Evolutionary conservation across 805 yeast species (phyloP).

Genomic region (Kazachstania taianensis): DNA sequence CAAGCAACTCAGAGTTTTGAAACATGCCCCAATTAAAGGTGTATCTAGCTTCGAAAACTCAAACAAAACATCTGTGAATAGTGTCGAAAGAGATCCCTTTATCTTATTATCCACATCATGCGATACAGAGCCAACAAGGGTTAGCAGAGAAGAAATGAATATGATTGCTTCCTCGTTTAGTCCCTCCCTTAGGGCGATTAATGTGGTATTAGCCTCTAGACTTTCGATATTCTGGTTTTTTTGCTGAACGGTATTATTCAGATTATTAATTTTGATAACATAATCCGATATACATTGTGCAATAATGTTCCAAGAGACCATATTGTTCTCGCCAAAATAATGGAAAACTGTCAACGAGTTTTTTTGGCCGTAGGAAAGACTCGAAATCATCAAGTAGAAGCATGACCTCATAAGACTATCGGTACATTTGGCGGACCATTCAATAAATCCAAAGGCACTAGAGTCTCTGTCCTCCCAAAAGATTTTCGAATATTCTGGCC

Average conservation of each 20-base stretch:
- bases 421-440: constrained; percentile 79
- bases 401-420: constrained; percentile 77
- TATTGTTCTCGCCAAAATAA: constrained; percentile 33
- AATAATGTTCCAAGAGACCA: constrained; percentile 47
- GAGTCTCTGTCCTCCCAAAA: constrained; percentile 66
- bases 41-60: constrained; percentile 37
- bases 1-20: constrained; percentile 49
- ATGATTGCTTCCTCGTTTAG: constrained; percentile 74
- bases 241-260: constrained; percentile 22
- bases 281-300: constrained; percentile 46
- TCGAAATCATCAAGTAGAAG: constrained; percentile 67
- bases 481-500: constrained; percentile 45
- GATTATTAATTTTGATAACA: constrained; percentile 33
- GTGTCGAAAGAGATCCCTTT: constrained; percentile 14
- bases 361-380: constrained; percentile 53
- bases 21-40: constrained; percentile 42
- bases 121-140: constrained; percentile 49
- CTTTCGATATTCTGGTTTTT: constrained; percentile 21
- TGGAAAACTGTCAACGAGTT: constrained; percentile 44
- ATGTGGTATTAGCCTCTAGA: constrained; percentile 20
- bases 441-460: constrained; percentile 66
- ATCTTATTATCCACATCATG: constrained; percentile 21
- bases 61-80: constrained; percentile 32
- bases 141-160: constrained; percentile 62
- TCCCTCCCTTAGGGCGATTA: constrained; percentile 39